Percentiles rank a stretch among this genome's conserved stretches.
Evolutionary conservation across 1,284 basidiomycete species (phyloP).

Genomic region (Ceratobasidium sp.): DNA sequence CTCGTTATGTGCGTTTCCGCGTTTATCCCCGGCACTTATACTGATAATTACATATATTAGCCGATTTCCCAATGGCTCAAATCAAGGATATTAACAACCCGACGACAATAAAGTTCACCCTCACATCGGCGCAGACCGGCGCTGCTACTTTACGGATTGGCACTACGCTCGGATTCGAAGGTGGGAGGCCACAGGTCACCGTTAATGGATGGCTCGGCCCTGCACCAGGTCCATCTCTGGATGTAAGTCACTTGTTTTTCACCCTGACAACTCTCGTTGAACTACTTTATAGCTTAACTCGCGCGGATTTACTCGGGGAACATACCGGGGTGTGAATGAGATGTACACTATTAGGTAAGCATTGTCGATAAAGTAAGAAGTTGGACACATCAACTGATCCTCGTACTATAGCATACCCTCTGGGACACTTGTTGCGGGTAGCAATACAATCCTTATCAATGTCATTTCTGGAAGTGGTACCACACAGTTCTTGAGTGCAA

Average conservation of each 20-base stretch:
- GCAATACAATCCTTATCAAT: constrained; percentile 27
- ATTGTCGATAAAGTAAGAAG: background rate
- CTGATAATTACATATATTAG: constrained; percentile 38
- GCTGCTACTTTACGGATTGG: constrained; percentile 31
- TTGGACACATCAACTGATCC: background rate
- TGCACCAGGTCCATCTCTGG: constrained; percentile 13
- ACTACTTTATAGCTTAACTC: constrained; percentile 7
- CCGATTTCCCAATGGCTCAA: constrained; percentile 52
- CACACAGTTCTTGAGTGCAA: constrained; percentile 23
- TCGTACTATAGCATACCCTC: constrained; percentile 4
- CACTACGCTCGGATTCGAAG: constrained; percentile 29
- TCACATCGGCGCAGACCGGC: constrained; percentile 30
- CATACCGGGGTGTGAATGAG: constrained; percentile 15
- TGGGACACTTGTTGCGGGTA: constrained; percentile 7
- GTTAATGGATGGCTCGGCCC: constrained; percentile 33
- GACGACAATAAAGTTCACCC: constrained; percentile 39
- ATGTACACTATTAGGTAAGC: constrained; percentile 21
- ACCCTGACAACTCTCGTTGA: background rate
- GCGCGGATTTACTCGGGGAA: constrained; percentile 27
- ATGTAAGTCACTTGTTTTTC: constrained; percentile 1
- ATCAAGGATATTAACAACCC: constrained; percentile 48
- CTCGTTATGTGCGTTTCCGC: background rate
- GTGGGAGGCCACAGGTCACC: constrained; percentile 9
- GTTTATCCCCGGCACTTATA: background rate
- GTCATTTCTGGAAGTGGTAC: constrained; percentile 26